Evolutionary conservation across 2,329 filamentous ascomycete species (phyloP), one percentile per base, ranked within the genome.

Genomic region (Phoma sp.): DNA sequence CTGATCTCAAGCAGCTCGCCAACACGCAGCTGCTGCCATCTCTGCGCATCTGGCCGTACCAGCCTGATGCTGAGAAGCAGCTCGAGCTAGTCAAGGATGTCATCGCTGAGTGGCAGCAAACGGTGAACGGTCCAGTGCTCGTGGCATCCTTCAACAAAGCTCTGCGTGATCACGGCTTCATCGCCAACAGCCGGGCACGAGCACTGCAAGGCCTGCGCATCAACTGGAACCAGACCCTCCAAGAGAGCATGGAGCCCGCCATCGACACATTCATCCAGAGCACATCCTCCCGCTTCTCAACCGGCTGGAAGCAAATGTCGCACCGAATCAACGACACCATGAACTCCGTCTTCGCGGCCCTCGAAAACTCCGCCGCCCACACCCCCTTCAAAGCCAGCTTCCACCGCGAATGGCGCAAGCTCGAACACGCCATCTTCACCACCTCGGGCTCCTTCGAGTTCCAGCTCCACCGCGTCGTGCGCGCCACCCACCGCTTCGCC

Each of bases 401-500:
- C 36, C 45, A 55, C 13, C 51, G 51, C 29, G 51, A 55, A 19
- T 55, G 51, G 51, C 45, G 51, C n/a, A 55, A 55, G 17, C 51
- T 55, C 13, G 45, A 55, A 37, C 51, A 55, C 10, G 45, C 39
- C 10, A 37, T 55, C 13, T 55, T 55, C 24, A 55, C 40, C 17
- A 55, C 31, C 7, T 40, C 35, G 2, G 51, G 51, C 1, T 55
- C 51, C n/a, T 55, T 55, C 9, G 51, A 55, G 45, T 55, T 50
- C 33, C 51, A 55, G 24, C 51, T 55, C 22, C 51, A 49, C 17
- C 45, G 45, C 35, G 45, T 50, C 3, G 45, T 55, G 40, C 51
- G 40, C 15, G 51, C 33, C 17, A 55, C 51, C 15, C 51, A 55
- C 19, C 51, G 51, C 21, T 55, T 49, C 8, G 51, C 51, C 2